Evolutionary conservation across 345 rosid genomes (phyloP).

Genomic region (Turnera subulata): DNA sequence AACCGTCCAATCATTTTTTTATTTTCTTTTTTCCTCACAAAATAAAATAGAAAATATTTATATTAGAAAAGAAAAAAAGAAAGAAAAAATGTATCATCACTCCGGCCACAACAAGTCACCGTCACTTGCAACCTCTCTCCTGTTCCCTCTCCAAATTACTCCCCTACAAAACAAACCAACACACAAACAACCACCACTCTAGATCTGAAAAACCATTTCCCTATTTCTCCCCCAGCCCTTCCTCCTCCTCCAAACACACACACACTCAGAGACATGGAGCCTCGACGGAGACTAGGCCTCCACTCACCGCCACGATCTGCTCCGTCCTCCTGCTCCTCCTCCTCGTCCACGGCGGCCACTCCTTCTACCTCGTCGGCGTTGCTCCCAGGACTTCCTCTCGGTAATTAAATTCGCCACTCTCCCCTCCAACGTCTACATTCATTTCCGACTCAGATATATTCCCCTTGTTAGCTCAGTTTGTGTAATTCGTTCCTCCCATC

Average conservation of each 20-base stretch:
- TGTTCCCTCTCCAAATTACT: too few relatives aligned
- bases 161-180: background rate
- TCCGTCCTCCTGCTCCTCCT: constrained; percentile 16
- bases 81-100: too few relatives aligned
- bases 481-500: too few relatives aligned
- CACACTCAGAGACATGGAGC: constrained; percentile 33
- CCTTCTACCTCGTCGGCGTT: constrained; percentile 97
- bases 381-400: constrained; percentile 87
- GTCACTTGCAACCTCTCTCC: too few relatives aligned
- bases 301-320: constrained; percentile 26
- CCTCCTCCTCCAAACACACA: background rate
- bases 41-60: too few relatives aligned
- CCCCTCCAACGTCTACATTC: background rate
- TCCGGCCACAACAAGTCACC: too few relatives aligned
- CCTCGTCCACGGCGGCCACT: constrained; percentile 52
- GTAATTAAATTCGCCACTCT: constrained; percentile 24
- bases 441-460: constrained; percentile 7
- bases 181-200: constrained; percentile 1
- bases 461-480: background rate
- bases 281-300: constrained; percentile 25
- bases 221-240: too few relatives aligned
- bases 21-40: too few relatives aligned
- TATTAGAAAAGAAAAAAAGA: too few relatives aligned
- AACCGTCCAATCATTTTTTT: too few relatives aligned
- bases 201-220: constrained; percentile 24